These are phyloP conservation scores for Cymbopogon flexuosus DNA, from an alignment of 202 grass and related monocot genomes.

Conservation along the genomic window DNA sequence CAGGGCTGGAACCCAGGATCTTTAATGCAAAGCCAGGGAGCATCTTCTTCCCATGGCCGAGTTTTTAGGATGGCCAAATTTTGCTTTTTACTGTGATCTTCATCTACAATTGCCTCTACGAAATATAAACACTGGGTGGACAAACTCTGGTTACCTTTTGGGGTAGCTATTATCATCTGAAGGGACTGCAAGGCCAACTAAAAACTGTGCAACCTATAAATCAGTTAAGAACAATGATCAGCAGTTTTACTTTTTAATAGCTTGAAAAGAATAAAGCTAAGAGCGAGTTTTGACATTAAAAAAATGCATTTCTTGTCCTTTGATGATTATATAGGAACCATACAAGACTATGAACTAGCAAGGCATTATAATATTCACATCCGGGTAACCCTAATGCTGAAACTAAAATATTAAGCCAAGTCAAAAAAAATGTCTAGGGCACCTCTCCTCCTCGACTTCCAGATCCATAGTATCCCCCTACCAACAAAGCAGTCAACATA, in stretches of 20 bases:
- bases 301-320: conserved; percentile 10
- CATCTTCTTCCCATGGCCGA: neutral
- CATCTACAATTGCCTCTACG: neutral
- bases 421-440: conserved; percentile 9
- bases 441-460: conserved; percentile 87
- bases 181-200: conserved; percentile 84
- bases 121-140: neutral
- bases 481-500: conserved; percentile 18
- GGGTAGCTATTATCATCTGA: conserved; percentile 76
- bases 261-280: conserved; percentile 21
- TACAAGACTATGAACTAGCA: neutral
- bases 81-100: neutral
- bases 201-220: conserved; percentile 87
- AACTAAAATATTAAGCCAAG: conserved; percentile 8
- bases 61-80: conserved; percentile 6
- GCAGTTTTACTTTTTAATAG: conserved; percentile 2
- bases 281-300: conserved; percentile 2
- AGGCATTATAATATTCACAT: conserved; percentile 21
- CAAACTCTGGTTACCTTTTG: conserved; percentile 52
- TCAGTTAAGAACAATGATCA: conserved; percentile 11
- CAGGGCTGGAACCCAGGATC: neutral
- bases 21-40: neutral
- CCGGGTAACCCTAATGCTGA: conserved; percentile 3
- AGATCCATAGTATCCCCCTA: conserved; percentile 97
- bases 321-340: neutral